A percentile compares a stretch with the other conserved stretches of the same genome.
These are phyloP conservation scores for Pythium biforme DNA, from an alignment of 352 stramenopile species.

Conservation along the genomic window DNA sequence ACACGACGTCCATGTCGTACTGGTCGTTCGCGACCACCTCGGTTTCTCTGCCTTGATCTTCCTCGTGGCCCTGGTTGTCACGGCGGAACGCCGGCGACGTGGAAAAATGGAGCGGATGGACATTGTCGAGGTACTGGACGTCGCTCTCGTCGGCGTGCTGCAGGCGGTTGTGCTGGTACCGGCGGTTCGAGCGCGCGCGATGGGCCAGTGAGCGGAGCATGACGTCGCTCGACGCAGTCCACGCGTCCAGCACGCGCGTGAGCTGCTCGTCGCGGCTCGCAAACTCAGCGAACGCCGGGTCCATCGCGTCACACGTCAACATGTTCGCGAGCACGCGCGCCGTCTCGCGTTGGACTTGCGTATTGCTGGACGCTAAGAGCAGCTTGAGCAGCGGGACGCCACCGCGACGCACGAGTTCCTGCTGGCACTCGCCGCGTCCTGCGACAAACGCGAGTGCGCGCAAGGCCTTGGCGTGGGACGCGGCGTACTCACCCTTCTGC, in stretches of 20 bases:
- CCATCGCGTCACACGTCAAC: slow-evolving; percentile 53
- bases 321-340: slow-evolving; percentile 67
- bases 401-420: slow-evolving; percentile 47
- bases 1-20: slow-evolving; percentile 80
- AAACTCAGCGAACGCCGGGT: slow-evolving; percentile 35
- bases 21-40: slow-evolving; percentile 6
- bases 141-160: slow-evolving; percentile 26
- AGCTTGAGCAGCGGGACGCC: slow-evolving; percentile 57
- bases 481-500: slow-evolving; percentile 33
- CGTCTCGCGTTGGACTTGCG: slow-evolving; percentile 52
- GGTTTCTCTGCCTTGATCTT: background rate
- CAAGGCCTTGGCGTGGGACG: slow-evolving; percentile 57
- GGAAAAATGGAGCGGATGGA: slow-evolving; percentile 67
- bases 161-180: slow-evolving; percentile 43
- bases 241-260: slow-evolving; percentile 38
- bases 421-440: slow-evolving; percentile 51
- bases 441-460: slow-evolving; percentile 62
- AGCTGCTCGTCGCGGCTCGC: slow-evolving; percentile 39
- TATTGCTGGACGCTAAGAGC: slow-evolving; percentile 41
- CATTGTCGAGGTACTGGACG: slow-evolving; percentile 67
- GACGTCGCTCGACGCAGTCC: slow-evolving; percentile 45
- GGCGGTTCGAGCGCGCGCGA: slow-evolving; percentile 52
- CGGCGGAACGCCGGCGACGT: slow-evolving; percentile 25
- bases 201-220: slow-evolving; percentile 53
- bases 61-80: slow-evolving; percentile 12